A percentile compares a stretch with the other conserved stretches of the same genome.
Conservation (phyloP, 2,329 filamentous ascomycete genomes). For the Nemania abortiva region DNA sequence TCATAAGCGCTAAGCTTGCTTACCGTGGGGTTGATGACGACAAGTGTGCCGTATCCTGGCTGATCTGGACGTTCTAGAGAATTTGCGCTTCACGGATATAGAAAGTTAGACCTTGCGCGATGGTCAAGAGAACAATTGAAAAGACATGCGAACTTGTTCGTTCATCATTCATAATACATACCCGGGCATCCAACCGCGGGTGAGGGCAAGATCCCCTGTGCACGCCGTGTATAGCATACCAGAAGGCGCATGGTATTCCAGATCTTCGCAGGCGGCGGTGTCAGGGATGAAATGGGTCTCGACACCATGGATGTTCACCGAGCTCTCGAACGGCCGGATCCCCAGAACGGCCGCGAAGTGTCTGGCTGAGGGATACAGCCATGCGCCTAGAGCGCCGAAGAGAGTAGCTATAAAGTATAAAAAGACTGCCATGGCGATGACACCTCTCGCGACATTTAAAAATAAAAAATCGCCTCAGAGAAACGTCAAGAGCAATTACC, state of each 20-base stretch:
- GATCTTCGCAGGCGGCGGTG: constrained; percentile 69
- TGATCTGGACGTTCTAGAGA: constrained; percentile 52
- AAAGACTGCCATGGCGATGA: constrained; percentile 38
- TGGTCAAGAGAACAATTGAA: neutral
- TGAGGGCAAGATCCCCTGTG: constrained; percentile 54
- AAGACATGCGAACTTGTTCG: neutral
- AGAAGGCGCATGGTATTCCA: constrained; percentile 65
- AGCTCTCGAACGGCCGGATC: constrained; percentile 36
- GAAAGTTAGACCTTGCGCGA: constrained; percentile 6
- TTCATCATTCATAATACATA: constrained; percentile 30
- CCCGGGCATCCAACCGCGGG: constrained; percentile 46
- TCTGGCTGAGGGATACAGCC: constrained; percentile 42
- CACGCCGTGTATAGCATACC: constrained; percentile 68
- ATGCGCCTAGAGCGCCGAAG: constrained; percentile 39
- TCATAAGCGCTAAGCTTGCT: constrained; percentile 33
- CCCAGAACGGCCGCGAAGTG: constrained; percentile 39
- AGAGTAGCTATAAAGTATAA: constrained; percentile 38
- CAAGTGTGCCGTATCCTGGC: constrained; percentile 58
- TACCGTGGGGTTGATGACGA: constrained; percentile 67
- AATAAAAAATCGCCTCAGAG: neutral
- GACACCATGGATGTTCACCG: constrained; percentile 42
- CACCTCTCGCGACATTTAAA: neutral
- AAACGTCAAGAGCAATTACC: neutral
- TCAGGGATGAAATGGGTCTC: constrained; percentile 57
- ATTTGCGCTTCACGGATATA: constrained; percentile 31